A percentile compares a stretch with the other conserved stretches of the same genome.
Conservation (phyloP, 768 basidiomycete genomes). For the Cystofilobasidium macerans region DNA sequence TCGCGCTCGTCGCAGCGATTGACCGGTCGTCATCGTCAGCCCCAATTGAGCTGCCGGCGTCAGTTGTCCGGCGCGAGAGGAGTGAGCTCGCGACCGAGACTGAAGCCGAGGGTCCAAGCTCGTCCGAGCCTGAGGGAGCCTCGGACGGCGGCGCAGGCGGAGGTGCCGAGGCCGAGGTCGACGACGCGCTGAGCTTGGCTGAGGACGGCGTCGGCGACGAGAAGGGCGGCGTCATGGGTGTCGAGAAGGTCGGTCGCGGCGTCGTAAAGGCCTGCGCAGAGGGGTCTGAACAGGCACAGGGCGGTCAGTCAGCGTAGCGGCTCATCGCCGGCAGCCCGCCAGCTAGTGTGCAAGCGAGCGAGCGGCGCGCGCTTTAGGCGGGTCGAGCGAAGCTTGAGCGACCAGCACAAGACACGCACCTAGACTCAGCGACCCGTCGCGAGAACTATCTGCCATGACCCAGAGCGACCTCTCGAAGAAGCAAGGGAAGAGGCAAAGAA, state of each 20-base stretch:
- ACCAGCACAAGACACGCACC: too few species aligned
- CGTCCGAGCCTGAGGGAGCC: background rate
- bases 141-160: conserved; percentile 6
- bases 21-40: background rate
- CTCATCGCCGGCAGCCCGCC: too few species aligned
- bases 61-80: background rate
- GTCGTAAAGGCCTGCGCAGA: background rate
- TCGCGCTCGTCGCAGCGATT: background rate
- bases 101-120: background rate
- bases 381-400: too few species aligned
- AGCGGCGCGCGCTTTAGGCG: too few species aligned
- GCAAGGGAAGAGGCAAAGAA: background rate
- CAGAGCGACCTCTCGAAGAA: background rate
- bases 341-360: too few species aligned
- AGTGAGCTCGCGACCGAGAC: background rate
- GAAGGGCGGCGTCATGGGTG: background rate
- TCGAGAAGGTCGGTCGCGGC: background rate
- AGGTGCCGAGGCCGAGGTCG: background rate
- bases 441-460: background rate
- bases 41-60: background rate
- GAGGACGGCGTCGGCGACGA: background rate
- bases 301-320: too few species aligned
- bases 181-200: background rate
- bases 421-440: background rate
- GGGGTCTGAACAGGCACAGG: too few species aligned